These are phyloP conservation scores for Fusarium coicis DNA, from an alignment of 2,329 filamentous ascomycete species.

Conservation along the genomic window DNA sequence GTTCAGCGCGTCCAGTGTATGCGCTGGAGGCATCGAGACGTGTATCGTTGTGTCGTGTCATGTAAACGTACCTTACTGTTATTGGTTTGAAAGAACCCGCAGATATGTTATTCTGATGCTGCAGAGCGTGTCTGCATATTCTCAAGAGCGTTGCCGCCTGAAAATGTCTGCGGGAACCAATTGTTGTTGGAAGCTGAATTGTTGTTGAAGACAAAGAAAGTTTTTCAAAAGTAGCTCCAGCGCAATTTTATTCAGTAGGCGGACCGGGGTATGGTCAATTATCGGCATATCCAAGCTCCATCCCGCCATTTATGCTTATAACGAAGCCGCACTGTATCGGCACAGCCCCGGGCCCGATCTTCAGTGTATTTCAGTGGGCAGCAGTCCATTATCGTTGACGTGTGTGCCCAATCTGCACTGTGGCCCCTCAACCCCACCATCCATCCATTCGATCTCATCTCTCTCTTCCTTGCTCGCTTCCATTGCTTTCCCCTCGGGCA, in stretches of 20 bases:
- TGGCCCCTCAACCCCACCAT: conserved; percentile 52
- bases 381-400: conserved; percentile 12
- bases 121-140: not conserved
- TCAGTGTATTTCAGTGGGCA: conserved; percentile 21
- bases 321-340: conserved; percentile 39
- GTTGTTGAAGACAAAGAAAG: conserved; percentile 18
- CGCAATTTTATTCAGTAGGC: conserved; percentile 32
- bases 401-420: conserved; percentile 49
- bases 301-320: conserved; percentile 45
- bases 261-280: conserved; percentile 16
- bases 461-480: conserved; percentile 25
- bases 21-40: conserved; percentile 28
- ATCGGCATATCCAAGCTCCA: conserved; percentile 42
- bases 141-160: conserved; percentile 9
- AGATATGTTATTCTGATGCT: not conserved
- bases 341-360: not conserved
- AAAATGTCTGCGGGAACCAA: not conserved
- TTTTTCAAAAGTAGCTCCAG: conserved; percentile 9
- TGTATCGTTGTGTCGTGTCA: conserved; percentile 13
- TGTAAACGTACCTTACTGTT: conserved; percentile 39
- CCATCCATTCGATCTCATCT: conserved; percentile 48
- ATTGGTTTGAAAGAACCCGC: not conserved
- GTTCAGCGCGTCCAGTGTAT: conserved; percentile 4
- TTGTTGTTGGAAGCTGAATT: conserved; percentile 5
- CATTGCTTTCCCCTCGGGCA: conserved; percentile 40